Evolutionary conservation across 2,329 filamentous ascomycete genomes (phyloP).

Genomic region (Alternaria ethzedia): DNA sequence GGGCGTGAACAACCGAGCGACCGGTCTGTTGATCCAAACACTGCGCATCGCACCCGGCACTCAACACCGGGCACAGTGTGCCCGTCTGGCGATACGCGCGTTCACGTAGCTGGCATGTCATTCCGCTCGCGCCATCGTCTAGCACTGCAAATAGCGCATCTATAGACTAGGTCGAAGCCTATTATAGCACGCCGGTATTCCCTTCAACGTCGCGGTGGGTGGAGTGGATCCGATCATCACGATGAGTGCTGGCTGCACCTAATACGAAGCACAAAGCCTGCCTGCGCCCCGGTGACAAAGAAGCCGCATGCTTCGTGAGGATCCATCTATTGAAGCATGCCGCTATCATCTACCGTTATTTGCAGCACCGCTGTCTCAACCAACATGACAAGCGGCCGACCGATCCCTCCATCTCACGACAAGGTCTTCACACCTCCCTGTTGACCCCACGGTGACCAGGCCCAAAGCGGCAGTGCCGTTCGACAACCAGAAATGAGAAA

Average conservation of each 20-base stretch:
- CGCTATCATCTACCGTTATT: conserved; percentile 17
- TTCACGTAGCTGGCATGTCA: conserved; percentile 17
- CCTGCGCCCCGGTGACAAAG: conserved; percentile 30
- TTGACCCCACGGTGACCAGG: conserved; percentile 41
- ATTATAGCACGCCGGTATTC: not conserved
- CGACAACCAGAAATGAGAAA: conserved; percentile 38
- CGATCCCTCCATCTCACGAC: conserved; percentile 10
- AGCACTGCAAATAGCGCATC: conserved; percentile 3
- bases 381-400: conserved; percentile 19
- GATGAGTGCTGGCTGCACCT: conserved; percentile 16
- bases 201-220: conserved; percentile 2
- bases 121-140: conserved; percentile 7
- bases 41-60: conserved; percentile 19
- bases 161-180: conserved; percentile 8
- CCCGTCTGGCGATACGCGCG: conserved; percentile 27
- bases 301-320: conserved; percentile 14
- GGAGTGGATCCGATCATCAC: conserved; percentile 17
- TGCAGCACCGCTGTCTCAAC: conserved; percentile 12
- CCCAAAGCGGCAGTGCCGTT: conserved; percentile 42
- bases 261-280: conserved; percentile 15
- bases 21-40: conserved; percentile 23
- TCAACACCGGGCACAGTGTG: conserved; percentile 12
- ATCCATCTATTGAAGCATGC: conserved; percentile 11
- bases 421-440: conserved; percentile 20
- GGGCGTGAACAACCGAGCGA: conserved; percentile 21